A percentile compares a stretch with the other conserved stretches of the same genome.
These are phyloP conservation scores for Paramecium tetraurelia DNA, from an alignment of 73 alveolate species.

Conservation along the genomic window DNA sequence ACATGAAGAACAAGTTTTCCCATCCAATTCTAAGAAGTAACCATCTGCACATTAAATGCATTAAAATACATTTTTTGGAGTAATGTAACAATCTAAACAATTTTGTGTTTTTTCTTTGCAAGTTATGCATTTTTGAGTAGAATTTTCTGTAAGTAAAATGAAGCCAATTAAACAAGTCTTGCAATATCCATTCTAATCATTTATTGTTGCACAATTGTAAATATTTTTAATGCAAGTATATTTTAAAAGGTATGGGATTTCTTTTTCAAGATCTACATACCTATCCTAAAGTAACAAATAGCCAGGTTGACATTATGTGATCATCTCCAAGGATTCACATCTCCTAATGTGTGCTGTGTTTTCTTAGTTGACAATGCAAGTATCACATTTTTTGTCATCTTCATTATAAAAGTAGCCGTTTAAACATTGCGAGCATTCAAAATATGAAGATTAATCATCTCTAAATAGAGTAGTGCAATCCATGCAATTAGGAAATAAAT, in stretches of 20 bases:
- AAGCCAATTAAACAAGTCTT: not conserved
- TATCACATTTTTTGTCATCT: not conserved
- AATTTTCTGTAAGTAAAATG: not conserved
- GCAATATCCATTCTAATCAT: not conserved
- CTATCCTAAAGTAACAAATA: not conserved
- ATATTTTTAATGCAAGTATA: not conserved
- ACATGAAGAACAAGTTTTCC: not conserved
- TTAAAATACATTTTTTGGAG: not conserved
- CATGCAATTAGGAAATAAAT: not conserved
- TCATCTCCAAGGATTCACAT: not conserved
- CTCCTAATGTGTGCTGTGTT: not conserved
- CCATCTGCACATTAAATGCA: not conserved
- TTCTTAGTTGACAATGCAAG: not conserved
- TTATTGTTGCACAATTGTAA: not conserved
- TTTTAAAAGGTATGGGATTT: not conserved
- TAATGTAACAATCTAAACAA: not conserved
- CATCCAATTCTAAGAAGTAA: not conserved
- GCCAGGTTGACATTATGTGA: slow-evolving; percentile 25
- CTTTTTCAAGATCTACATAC: not conserved
- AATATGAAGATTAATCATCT: not conserved
- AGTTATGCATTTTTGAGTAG: not conserved
- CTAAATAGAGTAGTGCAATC: not conserved
- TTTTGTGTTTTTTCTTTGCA: not conserved
- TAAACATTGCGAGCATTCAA: not conserved
- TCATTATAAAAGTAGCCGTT: not conserved